Base-by-base conservation (phyloP, 1,284 basidiomycete species). In the Malassezia globosa region DNA sequence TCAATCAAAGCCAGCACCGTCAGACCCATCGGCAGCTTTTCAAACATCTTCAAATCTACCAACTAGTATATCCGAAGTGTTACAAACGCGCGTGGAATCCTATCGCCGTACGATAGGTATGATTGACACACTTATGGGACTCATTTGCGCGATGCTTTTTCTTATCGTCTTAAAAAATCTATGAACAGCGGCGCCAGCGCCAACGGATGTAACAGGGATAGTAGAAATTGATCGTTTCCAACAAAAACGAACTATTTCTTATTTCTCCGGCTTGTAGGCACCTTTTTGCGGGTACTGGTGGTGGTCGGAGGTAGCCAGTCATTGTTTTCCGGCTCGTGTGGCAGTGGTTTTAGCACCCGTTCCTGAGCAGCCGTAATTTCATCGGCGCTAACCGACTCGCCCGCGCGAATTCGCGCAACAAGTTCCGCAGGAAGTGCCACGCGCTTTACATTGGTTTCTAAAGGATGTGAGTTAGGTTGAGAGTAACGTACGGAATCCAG, bases 331-430 rank as follows among this genome's bases (percentile, higher is more conserved):
- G 25, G 6, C 11, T 38, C 26, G 14, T 37, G 29, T 8, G 40
- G 21, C 39, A 48, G 31, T 19, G 48, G 47, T 36, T 46, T 19
- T 3, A 41, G 29, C 39, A 41, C 45, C 24, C 36, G 38, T 25
- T 34, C 52, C 42, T 55, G 61, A 2, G 59, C 59, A 3, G 48
- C 44, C 4, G 60, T 57, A 26, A 63, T 61, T 46, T 63, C 60
- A 29, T 63, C 60, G 10, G 60, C 45, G n/a, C 42, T 47, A 3
- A 63, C 59, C 26, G 59, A 39, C 42, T 63, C 60, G n/a, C 60
- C 60, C 1, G 59, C 59, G 14, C 60, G 56, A 16, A 63, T 63
- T 16, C 60, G 48, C 8, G 54, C 57, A 4, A 61, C 57, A 22
- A 63, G 48, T 18, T 59, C 56, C 7, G 60, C 53, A 26, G 60